phyloP scores from a whole-genome alignment of 1,284 basidiomycete species.

The Sphaerobolus stellatus region DNA sequence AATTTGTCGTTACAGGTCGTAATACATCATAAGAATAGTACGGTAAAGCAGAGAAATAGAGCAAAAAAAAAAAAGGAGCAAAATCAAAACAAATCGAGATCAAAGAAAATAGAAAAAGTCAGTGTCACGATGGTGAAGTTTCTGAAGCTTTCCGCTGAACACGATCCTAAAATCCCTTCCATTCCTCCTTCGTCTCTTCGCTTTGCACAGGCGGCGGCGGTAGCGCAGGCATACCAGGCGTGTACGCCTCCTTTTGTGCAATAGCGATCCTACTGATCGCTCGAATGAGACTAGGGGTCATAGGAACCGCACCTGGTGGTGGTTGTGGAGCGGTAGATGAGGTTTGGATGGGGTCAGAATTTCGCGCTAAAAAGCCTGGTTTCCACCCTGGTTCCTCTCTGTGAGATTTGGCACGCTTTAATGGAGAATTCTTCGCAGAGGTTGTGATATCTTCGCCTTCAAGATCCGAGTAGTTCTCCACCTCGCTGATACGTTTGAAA shows the following conservation, averaged over 20 bases:
- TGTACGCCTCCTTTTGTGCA: conserved; percentile 53
- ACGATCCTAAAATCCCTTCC: conserved; percentile 15
- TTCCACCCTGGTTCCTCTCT: conserved; percentile 30
- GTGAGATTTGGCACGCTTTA: conserved; percentile 6
- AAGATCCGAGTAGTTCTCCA: conserved; percentile 40
- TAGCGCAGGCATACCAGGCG: conserved; percentile 7
- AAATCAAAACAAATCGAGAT: no score
- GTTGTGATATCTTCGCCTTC: conserved; percentile 32
- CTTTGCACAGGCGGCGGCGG: conserved; percentile 1
- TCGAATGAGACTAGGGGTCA: conserved; percentile 60
- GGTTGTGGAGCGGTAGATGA: conserved; percentile 15
- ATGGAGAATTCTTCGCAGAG: background rate
- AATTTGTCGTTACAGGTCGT: conserved; percentile 14
- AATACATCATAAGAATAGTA: conserved; percentile 1
- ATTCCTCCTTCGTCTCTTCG: conserved; percentile 1
- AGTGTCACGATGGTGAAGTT: no score
- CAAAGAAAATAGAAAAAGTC: no score
- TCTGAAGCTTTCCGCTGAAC: conserved; percentile 13
- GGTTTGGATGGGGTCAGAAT: conserved; percentile 15
- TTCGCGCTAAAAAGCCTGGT: conserved; percentile 33
- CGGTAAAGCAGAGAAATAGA: background rate
- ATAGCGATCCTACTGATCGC: conserved; percentile 55
- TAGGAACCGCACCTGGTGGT: conserved; percentile 46
- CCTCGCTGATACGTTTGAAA: conserved; percentile 16
- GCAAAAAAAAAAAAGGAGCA: background rate